Percentiles rank a stretch among this genome's conserved stretches.
phyloP scores from a whole-genome alignment of 1,139 yeast genomes.

The Candida albicans region DNA sequence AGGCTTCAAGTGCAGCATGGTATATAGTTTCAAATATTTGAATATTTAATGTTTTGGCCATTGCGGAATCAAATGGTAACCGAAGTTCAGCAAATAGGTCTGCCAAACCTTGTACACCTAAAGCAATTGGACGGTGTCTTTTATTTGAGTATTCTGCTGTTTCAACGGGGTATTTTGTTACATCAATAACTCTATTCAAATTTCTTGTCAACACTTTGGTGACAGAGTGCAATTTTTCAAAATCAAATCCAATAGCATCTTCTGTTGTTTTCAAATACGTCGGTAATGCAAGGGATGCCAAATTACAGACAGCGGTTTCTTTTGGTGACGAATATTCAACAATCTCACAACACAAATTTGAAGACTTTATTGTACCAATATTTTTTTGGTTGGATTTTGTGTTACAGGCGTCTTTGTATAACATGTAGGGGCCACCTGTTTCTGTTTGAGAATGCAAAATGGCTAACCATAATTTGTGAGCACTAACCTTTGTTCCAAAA shows the following conservation, averaged over 20 bases:
- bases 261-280: conserved; percentile 38
- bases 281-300: conserved; percentile 56
- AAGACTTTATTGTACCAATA: conserved; percentile 55
- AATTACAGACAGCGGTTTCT: conserved; percentile 59
- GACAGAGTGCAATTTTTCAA: conserved; percentile 67
- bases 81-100: conserved; percentile 78
- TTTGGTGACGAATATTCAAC: conserved; percentile 55
- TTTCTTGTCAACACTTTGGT: conserved; percentile 74
- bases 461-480: conserved; percentile 55
- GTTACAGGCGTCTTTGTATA: conserved; percentile 60
- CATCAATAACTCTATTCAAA: conserved; percentile 75
- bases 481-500: conserved; percentile 39
- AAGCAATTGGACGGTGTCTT: conserved; percentile 81
- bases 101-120: conserved; percentile 90
- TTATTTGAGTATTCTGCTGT: conserved; percentile 69
- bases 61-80: conserved; percentile 75
- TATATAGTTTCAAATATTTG: conserved; percentile 89
- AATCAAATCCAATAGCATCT: conserved; percentile 57
- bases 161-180: conserved; percentile 74
- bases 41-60: conserved; percentile 67
- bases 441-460: conserved; percentile 58
- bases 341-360: conserved; percentile 60
- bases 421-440: conserved; percentile 60
- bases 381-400: conserved; percentile 54
- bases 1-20: conserved; percentile 82